A percentile compares a stretch with the other conserved stretches of the same genome.
Evolutionary conservation across 1,139 yeast species (phyloP).

Genomic region (Geotrichum citri-aurantii): DNA sequence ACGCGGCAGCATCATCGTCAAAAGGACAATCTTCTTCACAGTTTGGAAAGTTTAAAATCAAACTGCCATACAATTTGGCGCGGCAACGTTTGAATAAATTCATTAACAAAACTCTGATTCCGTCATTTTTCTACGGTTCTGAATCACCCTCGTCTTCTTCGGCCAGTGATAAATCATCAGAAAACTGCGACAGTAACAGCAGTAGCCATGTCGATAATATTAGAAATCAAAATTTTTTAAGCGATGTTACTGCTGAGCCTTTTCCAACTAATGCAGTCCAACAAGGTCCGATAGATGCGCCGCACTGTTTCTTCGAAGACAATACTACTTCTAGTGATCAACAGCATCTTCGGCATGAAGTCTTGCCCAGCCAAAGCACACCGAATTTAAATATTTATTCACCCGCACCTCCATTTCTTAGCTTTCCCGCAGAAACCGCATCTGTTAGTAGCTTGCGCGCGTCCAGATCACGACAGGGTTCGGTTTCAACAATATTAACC

Average conservation of each 20-base stretch:
- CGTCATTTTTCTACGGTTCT: conserved; percentile 20
- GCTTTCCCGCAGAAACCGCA: conserved; percentile 11
- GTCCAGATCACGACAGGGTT: conserved; percentile 10
- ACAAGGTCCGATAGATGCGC: conserved; percentile 1
- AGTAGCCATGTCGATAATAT: conserved; percentile 9
- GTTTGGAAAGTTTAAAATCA: conserved; percentile 14
- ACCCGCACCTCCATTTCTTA: conserved; percentile 2
- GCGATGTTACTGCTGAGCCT: background rate
- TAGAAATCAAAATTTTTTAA: background rate
- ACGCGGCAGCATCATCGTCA: background rate
- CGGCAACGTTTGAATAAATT: conserved; percentile 18
- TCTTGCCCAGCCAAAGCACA: conserved; percentile 3
- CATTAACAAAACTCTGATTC: conserved; percentile 20
- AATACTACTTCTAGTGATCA: background rate
- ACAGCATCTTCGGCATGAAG: background rate
- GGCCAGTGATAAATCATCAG: conserved; percentile 6
- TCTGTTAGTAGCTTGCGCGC: conserved; percentile 9
- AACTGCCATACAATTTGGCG: conserved; percentile 14
- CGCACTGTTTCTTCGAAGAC: background rate
- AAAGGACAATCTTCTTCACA: conserved; percentile 1
- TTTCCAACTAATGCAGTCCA: background rate
- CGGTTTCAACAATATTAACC: conserved; percentile 9
- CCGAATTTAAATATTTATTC: conserved; percentile 4
- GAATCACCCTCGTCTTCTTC: conserved; percentile 16
- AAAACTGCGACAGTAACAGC: conserved; percentile 11